These are phyloP conservation scores for Rutstroemia sp. DNA, from an alignment of 2,329 filamentous ascomycete genomes.

Conservation along the genomic window DNA sequence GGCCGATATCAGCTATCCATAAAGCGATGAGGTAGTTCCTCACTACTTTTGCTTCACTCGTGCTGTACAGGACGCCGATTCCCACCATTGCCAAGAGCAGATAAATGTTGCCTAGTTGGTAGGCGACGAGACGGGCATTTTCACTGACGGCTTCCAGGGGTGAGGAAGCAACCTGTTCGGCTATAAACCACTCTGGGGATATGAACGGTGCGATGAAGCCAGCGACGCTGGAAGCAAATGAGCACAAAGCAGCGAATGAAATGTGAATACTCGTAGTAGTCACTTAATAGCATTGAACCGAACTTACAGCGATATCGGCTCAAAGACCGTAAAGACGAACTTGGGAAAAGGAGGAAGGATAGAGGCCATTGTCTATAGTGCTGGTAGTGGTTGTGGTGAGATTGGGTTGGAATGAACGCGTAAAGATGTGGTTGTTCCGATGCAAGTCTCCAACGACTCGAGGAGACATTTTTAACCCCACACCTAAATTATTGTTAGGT, in stretches of 20 bases:
- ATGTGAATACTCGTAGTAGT: background rate
- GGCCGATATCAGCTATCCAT: slow-evolving; percentile 58
- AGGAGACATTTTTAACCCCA: no score
- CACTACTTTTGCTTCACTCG: slow-evolving; percentile 57
- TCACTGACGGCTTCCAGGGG: slow-evolving; percentile 28
- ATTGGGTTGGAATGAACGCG: background rate
- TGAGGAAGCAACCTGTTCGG: slow-evolving; percentile 47
- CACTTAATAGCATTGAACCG: background rate
- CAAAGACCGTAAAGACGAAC: slow-evolving; percentile 56
- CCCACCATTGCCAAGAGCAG: slow-evolving; percentile 58
- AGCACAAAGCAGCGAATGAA: background rate
- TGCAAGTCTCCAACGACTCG: background rate
- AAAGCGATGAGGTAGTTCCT: slow-evolving; percentile 60
- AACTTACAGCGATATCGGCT: slow-evolving; percentile 16
- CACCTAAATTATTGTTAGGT: background rate
- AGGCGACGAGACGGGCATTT: slow-evolving; percentile 28
- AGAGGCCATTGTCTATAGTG: slow-evolving; percentile 43
- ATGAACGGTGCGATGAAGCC: slow-evolving; percentile 51
- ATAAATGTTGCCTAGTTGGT: slow-evolving; percentile 57
- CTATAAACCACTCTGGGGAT: slow-evolving; percentile 54
- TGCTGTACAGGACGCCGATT: slow-evolving; percentile 55
- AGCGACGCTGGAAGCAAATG: slow-evolving; percentile 31
- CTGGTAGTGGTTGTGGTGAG: background rate
- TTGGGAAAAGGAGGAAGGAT: slow-evolving; percentile 57
- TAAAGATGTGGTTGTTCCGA: background rate